Conservation (phyloP, 441 rosid genomes). For the Populus trichocarpa region DNA sequence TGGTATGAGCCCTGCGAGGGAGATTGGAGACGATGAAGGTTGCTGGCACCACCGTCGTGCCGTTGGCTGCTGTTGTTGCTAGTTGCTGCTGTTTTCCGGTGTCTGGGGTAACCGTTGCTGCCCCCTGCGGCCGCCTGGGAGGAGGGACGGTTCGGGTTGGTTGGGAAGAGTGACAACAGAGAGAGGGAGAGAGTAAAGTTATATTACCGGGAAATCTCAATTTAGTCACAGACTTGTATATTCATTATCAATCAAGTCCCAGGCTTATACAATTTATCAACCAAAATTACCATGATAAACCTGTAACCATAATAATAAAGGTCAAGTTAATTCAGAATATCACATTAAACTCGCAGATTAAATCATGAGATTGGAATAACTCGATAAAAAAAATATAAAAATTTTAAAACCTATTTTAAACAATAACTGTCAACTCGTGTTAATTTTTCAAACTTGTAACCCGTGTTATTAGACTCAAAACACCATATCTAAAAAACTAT, state of each 20-base stretch:
- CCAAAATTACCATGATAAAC: no score
- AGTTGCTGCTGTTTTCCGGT: neutral
- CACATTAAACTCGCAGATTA: no score
- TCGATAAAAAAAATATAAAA: no score
- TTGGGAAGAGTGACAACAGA: neutral
- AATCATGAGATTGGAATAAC: no score
- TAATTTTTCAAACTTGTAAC: no score
- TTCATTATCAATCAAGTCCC: neutral
- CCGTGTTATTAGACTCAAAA: no score
- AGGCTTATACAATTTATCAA: neutral
- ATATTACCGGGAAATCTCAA: neutral
- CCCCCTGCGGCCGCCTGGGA: neutral
- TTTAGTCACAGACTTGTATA: neutral
- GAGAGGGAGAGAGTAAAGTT: neutral
- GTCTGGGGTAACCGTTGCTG: neutral
- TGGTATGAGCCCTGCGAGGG: neutral
- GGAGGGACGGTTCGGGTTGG: neutral
- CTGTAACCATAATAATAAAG: no score
- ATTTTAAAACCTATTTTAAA: no score
- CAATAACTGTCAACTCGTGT: no score
- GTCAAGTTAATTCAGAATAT: accelerated
- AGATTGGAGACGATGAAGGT: neutral
- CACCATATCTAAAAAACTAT: no score
- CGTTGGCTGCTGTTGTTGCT: neutral
- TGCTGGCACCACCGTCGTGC: neutral